A percentile compares a stretch with the other conserved stretches of the same genome.
phyloP scores from a whole-genome alignment of 139 green algal species.

The Microglena sp. region DNA sequence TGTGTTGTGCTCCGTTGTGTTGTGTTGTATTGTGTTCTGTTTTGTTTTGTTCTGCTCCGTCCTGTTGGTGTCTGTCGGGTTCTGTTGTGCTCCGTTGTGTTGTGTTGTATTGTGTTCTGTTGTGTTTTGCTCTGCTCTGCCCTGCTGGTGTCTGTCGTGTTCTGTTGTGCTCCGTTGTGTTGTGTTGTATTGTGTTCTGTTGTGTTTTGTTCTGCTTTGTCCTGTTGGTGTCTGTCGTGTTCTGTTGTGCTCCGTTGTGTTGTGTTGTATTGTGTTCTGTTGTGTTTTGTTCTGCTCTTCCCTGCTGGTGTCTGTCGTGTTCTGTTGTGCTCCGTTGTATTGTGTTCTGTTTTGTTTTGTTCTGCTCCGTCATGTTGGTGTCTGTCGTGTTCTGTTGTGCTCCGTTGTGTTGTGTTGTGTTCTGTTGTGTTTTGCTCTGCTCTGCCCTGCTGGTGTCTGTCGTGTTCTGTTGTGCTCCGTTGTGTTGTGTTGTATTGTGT shows the following conservation, averaged over 20 bases:
- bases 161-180: not conserved
- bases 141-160: not conserved
- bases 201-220: not conserved
- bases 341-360: slow-evolving; percentile 1
- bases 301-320: not conserved
- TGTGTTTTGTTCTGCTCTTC: not conserved
- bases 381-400: not conserved
- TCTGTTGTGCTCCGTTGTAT: not conserved
- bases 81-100: no score
- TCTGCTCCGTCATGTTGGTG: not conserved
- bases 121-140: no score
- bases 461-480: no score
- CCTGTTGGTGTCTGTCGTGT: not conserved
- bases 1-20: no score
- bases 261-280: slow-evolving; percentile 1
- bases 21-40: no score
- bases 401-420: slow-evolving; percentile 1
- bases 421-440: no score
- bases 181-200: not conserved
- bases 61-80: no score
- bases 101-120: no score
- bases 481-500: no score
- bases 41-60: no score
- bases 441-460: no score
- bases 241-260: not conserved